Evolutionary conservation across 192 early-diverging fungal species (phyloP).

Genomic region (Coemansia asiatica): DNA sequence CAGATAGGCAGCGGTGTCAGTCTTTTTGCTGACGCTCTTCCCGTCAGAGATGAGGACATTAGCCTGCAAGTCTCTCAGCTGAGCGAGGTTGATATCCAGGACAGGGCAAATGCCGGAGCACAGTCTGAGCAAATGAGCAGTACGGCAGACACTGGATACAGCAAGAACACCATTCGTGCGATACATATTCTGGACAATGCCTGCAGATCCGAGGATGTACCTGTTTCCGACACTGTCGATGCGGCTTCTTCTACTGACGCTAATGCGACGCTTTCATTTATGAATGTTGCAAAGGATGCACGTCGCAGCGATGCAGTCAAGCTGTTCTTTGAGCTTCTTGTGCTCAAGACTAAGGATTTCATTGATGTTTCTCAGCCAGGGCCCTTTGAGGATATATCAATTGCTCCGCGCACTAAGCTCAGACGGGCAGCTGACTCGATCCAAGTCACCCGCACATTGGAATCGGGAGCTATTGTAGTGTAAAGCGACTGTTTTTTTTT

Average conservation of each 20-base stretch:
- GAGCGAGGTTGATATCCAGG: conserved; percentile 11
- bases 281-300: conserved; percentile 39
- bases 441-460: background rate
- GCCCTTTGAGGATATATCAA: conserved; percentile 81
- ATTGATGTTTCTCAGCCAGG: conserved; percentile 76
- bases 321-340: conserved; percentile 91
- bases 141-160: conserved; percentile 47
- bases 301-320: conserved; percentile 72
- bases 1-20: conserved; percentile 25
- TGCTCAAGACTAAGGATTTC: conserved; percentile 84
- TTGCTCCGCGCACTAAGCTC: conserved; percentile 56
- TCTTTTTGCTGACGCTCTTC: conserved; percentile 33
- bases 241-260: conserved; percentile 1
- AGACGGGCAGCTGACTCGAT: conserved; percentile 30
- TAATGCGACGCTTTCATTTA: conserved; percentile 34
- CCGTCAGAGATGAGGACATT: conserved; percentile 31
- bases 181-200: conserved; percentile 61
- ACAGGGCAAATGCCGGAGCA: background rate
- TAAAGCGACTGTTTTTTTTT: background rate
- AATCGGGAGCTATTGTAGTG: background rate
- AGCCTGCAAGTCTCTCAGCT: conserved; percentile 15
- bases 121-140: background rate
- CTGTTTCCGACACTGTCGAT: conserved; percentile 9
- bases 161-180: conserved; percentile 63
- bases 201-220: conserved; percentile 32